Evolutionary conservation across 2,329 filamentous ascomycete species (phyloP).

Genomic region (Diaporthe vexans): DNA sequence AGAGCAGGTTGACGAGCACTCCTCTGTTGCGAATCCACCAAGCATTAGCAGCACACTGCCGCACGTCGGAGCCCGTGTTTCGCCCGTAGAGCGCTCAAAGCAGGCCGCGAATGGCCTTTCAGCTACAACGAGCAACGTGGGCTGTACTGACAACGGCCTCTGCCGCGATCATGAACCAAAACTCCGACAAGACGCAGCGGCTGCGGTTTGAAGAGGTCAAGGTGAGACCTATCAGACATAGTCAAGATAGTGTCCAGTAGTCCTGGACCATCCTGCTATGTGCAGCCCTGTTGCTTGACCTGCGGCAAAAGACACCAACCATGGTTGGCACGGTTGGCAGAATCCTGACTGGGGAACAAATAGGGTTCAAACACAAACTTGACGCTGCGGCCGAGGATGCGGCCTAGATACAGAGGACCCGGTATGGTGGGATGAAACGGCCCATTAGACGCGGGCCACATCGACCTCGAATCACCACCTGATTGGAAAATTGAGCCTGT

Average conservation of each 20-base stretch:
- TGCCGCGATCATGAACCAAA: not conserved
- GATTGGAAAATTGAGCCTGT: constrained; percentile 26
- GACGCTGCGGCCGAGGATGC: constrained; percentile 40
- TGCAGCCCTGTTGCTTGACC: constrained; percentile 14
- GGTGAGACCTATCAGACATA: not conserved
- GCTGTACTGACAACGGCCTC: constrained; percentile 10
- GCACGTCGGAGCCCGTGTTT: constrained; percentile 17
- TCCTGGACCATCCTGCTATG: constrained; percentile 16
- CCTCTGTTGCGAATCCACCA: not conserved
- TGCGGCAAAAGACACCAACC: constrained; percentile 25
- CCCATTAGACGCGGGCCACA: constrained; percentile 23
- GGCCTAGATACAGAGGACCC: constrained; percentile 40
- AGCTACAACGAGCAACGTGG: not conserved
- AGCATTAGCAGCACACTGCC: constrained; percentile 1
- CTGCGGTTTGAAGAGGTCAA: not conserved
- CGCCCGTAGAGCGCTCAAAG: not conserved
- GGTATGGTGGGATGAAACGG: constrained; percentile 36
- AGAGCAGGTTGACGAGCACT: not conserved
- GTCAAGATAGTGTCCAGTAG: not conserved
- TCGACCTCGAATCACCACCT: constrained; percentile 11
- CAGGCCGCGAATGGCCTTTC: constrained; percentile 4
- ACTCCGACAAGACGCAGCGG: not conserved
- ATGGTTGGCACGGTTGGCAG: constrained; percentile 23
- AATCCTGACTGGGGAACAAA: constrained; percentile 13
- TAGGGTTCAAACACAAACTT: constrained; percentile 23